Percentiles rank a stretch among this genome's conserved stretches.
Conservation (phyloP, 2,329 filamentous ascomycete species). For the Penicillium palitans region DNA sequence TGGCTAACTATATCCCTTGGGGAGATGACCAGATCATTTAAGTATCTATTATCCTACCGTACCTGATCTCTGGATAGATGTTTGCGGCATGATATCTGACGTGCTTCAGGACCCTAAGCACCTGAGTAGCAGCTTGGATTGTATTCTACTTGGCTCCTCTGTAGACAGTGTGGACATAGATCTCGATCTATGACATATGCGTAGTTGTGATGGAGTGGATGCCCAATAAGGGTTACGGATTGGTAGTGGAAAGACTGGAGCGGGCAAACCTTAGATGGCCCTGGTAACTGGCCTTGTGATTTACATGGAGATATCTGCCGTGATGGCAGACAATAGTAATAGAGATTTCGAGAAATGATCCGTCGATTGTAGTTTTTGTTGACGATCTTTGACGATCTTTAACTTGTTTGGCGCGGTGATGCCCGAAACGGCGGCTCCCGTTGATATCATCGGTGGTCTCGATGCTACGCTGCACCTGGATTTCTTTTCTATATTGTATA, state of each 20-base stretch:
- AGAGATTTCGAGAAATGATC: neutral
- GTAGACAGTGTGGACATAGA: neutral
- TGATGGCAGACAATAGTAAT: neutral
- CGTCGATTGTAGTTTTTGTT: neutral
- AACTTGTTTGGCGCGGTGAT: conserved; percentile 2
- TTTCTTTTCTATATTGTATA: neutral
- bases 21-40: neutral
- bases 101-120: neutral
- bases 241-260: neutral
- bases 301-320: neutral
- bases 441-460: conserved; percentile 10
- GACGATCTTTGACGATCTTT: conserved; percentile 12
- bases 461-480: neutral
- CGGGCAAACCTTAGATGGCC: neutral
- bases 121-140: neutral
- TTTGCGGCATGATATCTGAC: conserved; percentile 2
- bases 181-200: conserved; percentile 8
- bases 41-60: neutral
- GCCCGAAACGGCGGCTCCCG: neutral
- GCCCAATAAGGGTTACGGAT: neutral
- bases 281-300: neutral
- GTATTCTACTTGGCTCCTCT: neutral
- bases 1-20: neutral
- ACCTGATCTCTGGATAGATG: neutral
- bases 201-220: neutral